Evolutionary conservation across 805 yeast species (phyloP).

Genomic region (Lipomyces chichibuensis): DNA sequence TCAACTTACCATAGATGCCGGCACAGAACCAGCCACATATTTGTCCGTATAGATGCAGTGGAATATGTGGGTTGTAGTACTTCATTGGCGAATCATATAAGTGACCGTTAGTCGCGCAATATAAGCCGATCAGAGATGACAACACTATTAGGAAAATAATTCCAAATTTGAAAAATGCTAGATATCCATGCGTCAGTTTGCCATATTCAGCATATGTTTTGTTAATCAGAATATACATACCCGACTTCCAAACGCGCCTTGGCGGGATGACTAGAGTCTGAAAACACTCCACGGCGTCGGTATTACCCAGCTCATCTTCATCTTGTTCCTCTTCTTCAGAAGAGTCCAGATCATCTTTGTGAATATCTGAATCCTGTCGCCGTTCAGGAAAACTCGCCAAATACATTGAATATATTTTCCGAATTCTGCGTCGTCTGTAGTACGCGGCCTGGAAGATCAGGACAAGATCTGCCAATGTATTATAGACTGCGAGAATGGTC

Average conservation of each 20-base stretch:
- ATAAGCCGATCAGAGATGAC: slow-evolving; percentile 51
- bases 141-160: slow-evolving; percentile 76
- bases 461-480: slow-evolving; percentile 87
- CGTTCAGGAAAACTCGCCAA: slow-evolving; percentile 65
- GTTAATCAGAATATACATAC: not conserved
- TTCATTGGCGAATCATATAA: slow-evolving; percentile 40
- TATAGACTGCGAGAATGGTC: slow-evolving; percentile 84
- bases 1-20: slow-evolving; percentile 41
- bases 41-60: slow-evolving; percentile 78
- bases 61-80: slow-evolving; percentile 48
- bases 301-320: slow-evolving; percentile 6
- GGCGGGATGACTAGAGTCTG: slow-evolving; percentile 35
- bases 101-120: slow-evolving; percentile 49
- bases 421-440: slow-evolving; percentile 70
- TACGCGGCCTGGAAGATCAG: slow-evolving; percentile 79
- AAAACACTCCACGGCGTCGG: slow-evolving; percentile 12
- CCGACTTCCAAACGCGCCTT: slow-evolving; percentile 33
- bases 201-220: not conserved
- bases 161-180: slow-evolving; percentile 74
- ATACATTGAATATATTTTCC: slow-evolving; percentile 62
- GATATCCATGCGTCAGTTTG: slow-evolving; percentile 43
- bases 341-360: not conserved
- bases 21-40: slow-evolving; percentile 71
- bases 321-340: slow-evolving; percentile 13
- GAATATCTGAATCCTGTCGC: not conserved